Conservation (phyloP, 805 yeast genomes). For the Kregervanrija delftensis region DNA sequence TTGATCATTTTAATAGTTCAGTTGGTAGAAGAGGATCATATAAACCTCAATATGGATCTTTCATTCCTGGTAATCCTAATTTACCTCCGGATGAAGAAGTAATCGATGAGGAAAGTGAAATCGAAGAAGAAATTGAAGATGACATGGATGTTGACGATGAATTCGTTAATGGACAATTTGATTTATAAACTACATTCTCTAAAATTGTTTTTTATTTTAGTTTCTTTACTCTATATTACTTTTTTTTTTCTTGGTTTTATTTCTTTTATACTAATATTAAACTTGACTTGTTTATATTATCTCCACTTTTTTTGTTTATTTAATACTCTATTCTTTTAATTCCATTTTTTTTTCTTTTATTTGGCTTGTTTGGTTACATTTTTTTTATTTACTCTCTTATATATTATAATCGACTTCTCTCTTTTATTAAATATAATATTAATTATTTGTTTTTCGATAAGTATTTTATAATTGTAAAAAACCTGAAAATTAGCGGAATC, state of each 20-base stretch:
- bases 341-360: not conserved
- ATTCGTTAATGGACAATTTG: conserved; percentile 86
- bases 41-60: conserved; percentile 48
- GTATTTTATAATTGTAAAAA: too few species aligned
- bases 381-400: conserved; percentile 1
- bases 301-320: too few species aligned
- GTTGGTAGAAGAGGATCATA: conserved; percentile 34
- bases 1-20: conserved; percentile 56
- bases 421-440: too few species aligned
- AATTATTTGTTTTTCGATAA: too few species aligned
- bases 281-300: too few species aligned
- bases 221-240: conserved; percentile 1
- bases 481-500: too few species aligned
- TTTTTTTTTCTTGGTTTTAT: not conserved
- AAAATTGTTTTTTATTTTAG: not conserved
- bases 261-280: too few species aligned
- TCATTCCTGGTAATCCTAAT: conserved; percentile 74
- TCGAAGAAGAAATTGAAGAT: conserved; percentile 36
- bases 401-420: not conserved
- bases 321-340: too few species aligned
- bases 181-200: conserved; percentile 36
- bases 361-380: not conserved
- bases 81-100: conserved; percentile 81
- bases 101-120: conserved; percentile 59
- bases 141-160: conserved; percentile 52